Base-by-base conservation (phyloP, 164 flowering plant species). In the Nymphaea colorata region DNA sequence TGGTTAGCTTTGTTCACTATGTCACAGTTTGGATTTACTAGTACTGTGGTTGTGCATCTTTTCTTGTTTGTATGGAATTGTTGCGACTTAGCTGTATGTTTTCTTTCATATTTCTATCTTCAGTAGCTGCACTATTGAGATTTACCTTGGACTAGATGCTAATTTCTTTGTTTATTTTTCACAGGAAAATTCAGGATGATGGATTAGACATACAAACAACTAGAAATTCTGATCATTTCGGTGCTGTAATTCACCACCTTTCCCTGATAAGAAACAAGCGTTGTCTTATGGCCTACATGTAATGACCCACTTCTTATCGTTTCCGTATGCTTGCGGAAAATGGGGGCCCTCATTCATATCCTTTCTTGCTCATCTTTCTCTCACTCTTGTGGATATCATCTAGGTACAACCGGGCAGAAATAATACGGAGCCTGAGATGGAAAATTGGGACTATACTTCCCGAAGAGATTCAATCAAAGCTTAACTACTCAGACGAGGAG, bases 321-420 rank as follows among this genome's bases (percentile, higher is more conserved):
- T 25, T 25, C 36, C 36, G 36, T 25, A 25, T 25, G 36, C 36
- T 25, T 25, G 36, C 36, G 36, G 36, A 25, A 25, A 25, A 25
- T 25, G 36, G 36, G 36, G 36, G 36, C 36, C 36, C 36, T 25
- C 36, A 25, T 25, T 0, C 36, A 25, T 1, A 25, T 25, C 36
- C 36, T 25, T 25, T 25, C 36, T 25, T 25, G 1, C 36, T 25
- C 36, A 25, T 25, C 36, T 25, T 25, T 25, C 36, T 25, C 36
- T 25, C 36, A 25, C 36, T 1, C 1, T 25, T 25, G 36, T 25
- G 36, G 0, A 25, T 25, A 25, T 25, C 36, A 61, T 65, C 61
- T 75, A 95, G 98, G 85, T 82, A 90, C 70, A 86, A 88, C 51
- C 85, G 99, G 67, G 91, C 94, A 65, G 97, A 90, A 74, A 73